A percentile compares a stretch with the other conserved stretches of the same genome.
These are phyloP conservation scores for Blastomyces gilchristii DNA, from an alignment of 2,329 filamentous ascomycete species.

Conservation along the genomic window DNA sequence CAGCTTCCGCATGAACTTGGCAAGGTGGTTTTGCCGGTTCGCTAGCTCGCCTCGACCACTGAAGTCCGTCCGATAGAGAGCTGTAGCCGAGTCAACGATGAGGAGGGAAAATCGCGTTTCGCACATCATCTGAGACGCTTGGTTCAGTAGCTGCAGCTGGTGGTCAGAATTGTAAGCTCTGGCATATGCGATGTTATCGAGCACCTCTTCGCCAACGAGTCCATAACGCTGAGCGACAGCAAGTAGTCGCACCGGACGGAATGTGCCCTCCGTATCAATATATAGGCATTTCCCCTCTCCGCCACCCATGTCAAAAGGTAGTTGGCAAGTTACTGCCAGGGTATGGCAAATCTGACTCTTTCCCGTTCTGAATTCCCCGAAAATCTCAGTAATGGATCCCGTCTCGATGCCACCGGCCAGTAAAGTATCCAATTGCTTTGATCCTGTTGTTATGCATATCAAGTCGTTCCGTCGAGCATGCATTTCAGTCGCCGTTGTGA, in stretches of 20 bases:
- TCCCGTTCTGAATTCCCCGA: slow-evolving; percentile 94
- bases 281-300: slow-evolving; percentile 98
- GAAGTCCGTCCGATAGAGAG: slow-evolving; percentile 93
- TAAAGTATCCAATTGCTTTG: slow-evolving; percentile 91
- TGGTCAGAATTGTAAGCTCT: slow-evolving; percentile 98
- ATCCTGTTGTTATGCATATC: slow-evolving; percentile 95
- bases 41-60: slow-evolving; percentile 92
- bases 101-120: slow-evolving; percentile 95
- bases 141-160: slow-evolving; percentile 86
- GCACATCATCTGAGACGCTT: slow-evolving; percentile 98
- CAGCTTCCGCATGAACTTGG: slow-evolving; percentile 41
- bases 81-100: slow-evolving; percentile 90
- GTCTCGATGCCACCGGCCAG: slow-evolving; percentile 93
- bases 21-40: slow-evolving; percentile 59
- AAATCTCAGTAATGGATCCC: slow-evolving; percentile 94
- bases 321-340: slow-evolving; percentile 91
- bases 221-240: slow-evolving; percentile 92
- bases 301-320: slow-evolving; percentile 97
- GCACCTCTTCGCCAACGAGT: slow-evolving; percentile 87
- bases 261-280: slow-evolving; percentile 96
- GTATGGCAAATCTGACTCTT: slow-evolving; percentile 99
- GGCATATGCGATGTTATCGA: slow-evolving; percentile 97
- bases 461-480: slow-evolving; percentile 92
- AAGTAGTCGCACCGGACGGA: slow-evolving; percentile 79
- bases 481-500: slow-evolving; percentile 98